Percentiles rank a stretch among this genome's conserved stretches.
Conservation (phyloP, 2,329 filamentous ascomycete genomes). For the Apiospora kogelbergensis region DNA sequence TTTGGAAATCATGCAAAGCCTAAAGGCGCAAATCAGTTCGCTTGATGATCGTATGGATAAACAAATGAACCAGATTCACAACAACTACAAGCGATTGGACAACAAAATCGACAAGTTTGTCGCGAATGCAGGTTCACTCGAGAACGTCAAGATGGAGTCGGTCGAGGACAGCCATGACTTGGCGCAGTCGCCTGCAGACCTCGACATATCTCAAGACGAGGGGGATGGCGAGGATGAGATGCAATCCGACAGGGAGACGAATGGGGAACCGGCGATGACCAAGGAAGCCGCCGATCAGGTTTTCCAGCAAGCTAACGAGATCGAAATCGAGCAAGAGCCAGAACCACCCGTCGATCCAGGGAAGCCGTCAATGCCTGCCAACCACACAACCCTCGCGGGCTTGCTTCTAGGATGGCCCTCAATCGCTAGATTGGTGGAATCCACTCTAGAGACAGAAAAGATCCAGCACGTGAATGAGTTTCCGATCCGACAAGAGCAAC, state of each 20-base stretch:
- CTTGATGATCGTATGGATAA: conserved; percentile 30
- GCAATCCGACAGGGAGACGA: conserved; percentile 31
- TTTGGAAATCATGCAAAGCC: conserved; percentile 49
- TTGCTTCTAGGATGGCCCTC: conserved; percentile 73
- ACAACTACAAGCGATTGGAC: conserved; percentile 9
- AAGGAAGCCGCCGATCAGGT: conserved; percentile 32
- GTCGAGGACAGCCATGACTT: conserved; percentile 24
- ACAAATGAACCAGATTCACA: conserved; percentile 21
- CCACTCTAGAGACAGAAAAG: conserved; percentile 46
- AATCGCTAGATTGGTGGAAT: conserved; percentile 63
- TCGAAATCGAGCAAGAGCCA: conserved; percentile 51
- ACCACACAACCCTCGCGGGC: conserved; percentile 89
- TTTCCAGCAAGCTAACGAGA: conserved; percentile 37
- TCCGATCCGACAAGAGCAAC: conserved; percentile 74
- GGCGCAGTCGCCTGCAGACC: conserved; percentile 19
- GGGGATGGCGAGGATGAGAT: conserved; percentile 20
- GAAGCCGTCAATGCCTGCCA: conserved; percentile 72
- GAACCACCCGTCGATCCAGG: conserved; percentile 54
- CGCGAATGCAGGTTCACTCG: neutral
- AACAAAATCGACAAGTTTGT: conserved; percentile 20
- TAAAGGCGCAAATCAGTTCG: conserved; percentile 18
- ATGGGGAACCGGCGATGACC: conserved; percentile 25
- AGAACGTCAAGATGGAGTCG: conserved; percentile 6
- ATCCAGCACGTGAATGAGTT: conserved; percentile 66
- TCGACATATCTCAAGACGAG: conserved; percentile 17